phyloP scores from a whole-genome alignment of 2,329 filamentous ascomycete genomes.

The Bipolaris bicolor region DNA sequence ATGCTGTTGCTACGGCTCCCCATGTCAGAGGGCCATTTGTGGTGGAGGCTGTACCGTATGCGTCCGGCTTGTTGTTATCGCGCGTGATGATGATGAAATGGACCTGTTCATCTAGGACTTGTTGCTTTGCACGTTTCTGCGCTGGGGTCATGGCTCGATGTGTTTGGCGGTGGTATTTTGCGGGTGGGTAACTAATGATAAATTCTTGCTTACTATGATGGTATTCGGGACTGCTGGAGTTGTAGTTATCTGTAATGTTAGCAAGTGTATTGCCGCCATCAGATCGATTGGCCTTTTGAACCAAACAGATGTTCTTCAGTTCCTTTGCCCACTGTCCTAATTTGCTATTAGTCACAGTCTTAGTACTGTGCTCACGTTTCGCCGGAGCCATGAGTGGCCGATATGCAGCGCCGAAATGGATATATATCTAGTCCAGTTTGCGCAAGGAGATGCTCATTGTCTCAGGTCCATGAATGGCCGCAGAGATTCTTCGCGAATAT shows the following conservation, averaged over 20 bases:
- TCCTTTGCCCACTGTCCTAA: neutral
- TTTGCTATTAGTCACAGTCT: neutral
- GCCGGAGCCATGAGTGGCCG: neutral
- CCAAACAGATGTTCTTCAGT: neutral
- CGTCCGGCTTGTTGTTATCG: constrained; percentile 20
- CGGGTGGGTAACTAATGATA: too few relatives aligned
- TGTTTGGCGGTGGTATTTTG: neutral
- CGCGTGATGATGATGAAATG: constrained; percentile 19
- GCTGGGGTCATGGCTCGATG: neutral
- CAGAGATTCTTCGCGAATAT: neutral
- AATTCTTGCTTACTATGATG: neutral
- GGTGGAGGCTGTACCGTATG: constrained; percentile 14
- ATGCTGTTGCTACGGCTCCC: constrained; percentile 13
- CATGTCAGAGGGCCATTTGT: constrained; percentile 12
- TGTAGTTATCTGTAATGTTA: neutral
- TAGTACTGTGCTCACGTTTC: neutral
- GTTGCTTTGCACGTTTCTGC: constrained; percentile 2
- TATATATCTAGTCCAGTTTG: neutral
- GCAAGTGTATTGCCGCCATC: neutral
- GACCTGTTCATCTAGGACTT: constrained; percentile 12
- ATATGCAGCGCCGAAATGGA: neutral
- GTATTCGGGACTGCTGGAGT: neutral
- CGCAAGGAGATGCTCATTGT: too few relatives aligned
- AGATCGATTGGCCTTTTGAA: neutral
- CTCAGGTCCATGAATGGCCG: neutral